Base-by-base conservation (phyloP, 2,329 filamentous ascomycete species). In the Lecanosticta acicola region DNA sequence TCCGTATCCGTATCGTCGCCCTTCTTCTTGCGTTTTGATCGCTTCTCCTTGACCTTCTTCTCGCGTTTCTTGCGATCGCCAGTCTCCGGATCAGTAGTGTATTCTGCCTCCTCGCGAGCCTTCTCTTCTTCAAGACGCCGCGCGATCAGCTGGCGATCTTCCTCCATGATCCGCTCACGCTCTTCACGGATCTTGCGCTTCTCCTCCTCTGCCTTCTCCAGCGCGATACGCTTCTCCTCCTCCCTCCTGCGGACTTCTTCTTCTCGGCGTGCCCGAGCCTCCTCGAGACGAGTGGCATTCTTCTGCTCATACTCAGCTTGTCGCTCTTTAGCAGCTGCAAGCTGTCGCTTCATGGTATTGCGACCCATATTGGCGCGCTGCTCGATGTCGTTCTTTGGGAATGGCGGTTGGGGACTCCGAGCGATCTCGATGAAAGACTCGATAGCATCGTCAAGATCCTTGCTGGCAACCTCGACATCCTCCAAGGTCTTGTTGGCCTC, bases 351-450 rank as follows among this genome's bases (percentile, higher is more conserved):
- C 71, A 95, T 87, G 1, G 94, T 98, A 65, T 96, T 95, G 50
- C 85, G 83, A 54, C 88, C 90, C 93, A 98, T 98, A 74, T 87
- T 94, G 35, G 93, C 91, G 62, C 94, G 88, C 68, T 94, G 87
- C 66, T 97, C 91, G 29, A 98, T 80, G 57, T 96, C 88, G 49
- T 85, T 78, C 58, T 87, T 84, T 4, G 91, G 93, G 67, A 96
- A 98, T 0, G 93, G 94, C 3, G 93, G 80, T 50, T 76, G 77
- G 45, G 81, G 80, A 29, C 72, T 71, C 18, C 19, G 50, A 1
- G 81, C 79, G 42, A 85, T 76, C 16, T 71, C 72, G 29, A 71
- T 73, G 49, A 85, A 80, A 8, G 76, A 71, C 41, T 84, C 81
- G 56, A 97, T 95, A 11, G 93, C 91, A 53, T 85, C 79, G 53